Percentiles rank a stretch among this genome's conserved stretches.
phyloP scores from a whole-genome alignment of 768 basidiomycete species.

The Rubroboletus satanas region DNA sequence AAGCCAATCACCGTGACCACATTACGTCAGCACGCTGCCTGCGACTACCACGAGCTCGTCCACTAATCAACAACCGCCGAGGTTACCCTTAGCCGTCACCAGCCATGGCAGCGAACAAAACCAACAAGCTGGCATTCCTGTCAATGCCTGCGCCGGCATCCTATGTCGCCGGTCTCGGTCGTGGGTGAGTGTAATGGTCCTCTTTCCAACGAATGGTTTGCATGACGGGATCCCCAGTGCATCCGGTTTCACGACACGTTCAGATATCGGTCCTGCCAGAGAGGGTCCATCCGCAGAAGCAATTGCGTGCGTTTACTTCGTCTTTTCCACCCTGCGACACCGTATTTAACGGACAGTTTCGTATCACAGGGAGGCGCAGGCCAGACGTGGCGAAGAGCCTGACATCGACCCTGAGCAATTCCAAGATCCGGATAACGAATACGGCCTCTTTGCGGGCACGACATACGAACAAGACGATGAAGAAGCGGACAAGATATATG shows the following conservation, averaged over 20 bases:
- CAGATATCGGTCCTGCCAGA: conserved; percentile 97
- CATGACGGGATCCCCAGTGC: conserved; percentile 49
- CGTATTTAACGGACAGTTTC: neutral
- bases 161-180: conserved; percentile 97
- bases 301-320: conserved; percentile 59
- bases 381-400: conserved; percentile 79
- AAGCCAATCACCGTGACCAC: no score
- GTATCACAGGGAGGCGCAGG: conserved; percentile 73
- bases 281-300: conserved; percentile 92
- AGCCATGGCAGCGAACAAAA: conserved; percentile 48
- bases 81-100: neutral
- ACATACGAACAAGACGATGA: conserved; percentile 98
- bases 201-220: conserved; percentile 1
- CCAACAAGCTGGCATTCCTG: conserved; percentile 84
- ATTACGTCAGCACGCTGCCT: no score
- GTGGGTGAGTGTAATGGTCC: conserved; percentile 59
- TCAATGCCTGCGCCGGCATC: conserved; percentile 94
- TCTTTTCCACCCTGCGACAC: neutral
- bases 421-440: conserved; percentile 97
- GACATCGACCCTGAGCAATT: conserved; percentile 89
- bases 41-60: no score
- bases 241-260: conserved; percentile 95
- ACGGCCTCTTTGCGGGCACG: conserved; percentile 91
- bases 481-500: conserved; percentile 95
- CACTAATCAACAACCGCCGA: no score